Evolutionary conservation across 495 filamentous ascomycete species (phyloP).

Genomic region (Penicillium ochrochloron): DNA sequence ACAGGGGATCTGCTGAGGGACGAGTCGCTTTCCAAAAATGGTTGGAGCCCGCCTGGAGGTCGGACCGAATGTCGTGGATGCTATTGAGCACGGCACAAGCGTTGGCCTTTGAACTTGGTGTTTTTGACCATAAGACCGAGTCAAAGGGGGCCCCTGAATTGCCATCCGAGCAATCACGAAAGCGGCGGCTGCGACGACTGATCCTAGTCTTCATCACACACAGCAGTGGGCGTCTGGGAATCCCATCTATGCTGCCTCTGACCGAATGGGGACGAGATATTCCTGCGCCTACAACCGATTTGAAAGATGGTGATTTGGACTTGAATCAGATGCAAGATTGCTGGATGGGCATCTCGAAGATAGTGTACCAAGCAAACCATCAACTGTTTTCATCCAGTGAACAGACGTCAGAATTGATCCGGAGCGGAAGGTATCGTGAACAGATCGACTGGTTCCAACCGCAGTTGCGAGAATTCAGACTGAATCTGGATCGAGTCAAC

Average conservation of each 20-base stretch:
- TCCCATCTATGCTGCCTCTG: conserved; percentile 88
- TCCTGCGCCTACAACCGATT: conserved; percentile 35
- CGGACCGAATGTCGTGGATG: conserved; percentile 99
- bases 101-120: conserved; percentile 89
- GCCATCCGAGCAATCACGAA: conserved; percentile 68
- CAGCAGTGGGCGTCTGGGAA: conserved; percentile 86
- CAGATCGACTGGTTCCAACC: conserved; percentile 82
- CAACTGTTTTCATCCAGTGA: conserved; percentile 80
- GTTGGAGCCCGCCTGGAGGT: conserved; percentile 95
- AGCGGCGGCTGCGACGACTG: conserved; percentile 79
- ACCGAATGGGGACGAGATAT: conserved; percentile 59
- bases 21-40: conserved; percentile 82
- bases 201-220: conserved; percentile 90
- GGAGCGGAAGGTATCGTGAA: conserved; percentile 77
- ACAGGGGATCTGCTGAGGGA: conserved; percentile 53
- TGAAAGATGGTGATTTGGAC: conserved; percentile 35
- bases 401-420: conserved; percentile 83
- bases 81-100: conserved; percentile 87
- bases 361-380: conserved; percentile 88
- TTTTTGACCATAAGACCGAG: conserved; percentile 83
- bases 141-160: conserved; percentile 55
- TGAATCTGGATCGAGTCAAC: conserved; percentile 70
- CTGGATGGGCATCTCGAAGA: conserved; percentile 87
- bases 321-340: conserved; percentile 75
- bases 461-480: conserved; percentile 73